Base-by-base conservation (phyloP, 306 rosid species). In the Quercus bicolor region DNA sequence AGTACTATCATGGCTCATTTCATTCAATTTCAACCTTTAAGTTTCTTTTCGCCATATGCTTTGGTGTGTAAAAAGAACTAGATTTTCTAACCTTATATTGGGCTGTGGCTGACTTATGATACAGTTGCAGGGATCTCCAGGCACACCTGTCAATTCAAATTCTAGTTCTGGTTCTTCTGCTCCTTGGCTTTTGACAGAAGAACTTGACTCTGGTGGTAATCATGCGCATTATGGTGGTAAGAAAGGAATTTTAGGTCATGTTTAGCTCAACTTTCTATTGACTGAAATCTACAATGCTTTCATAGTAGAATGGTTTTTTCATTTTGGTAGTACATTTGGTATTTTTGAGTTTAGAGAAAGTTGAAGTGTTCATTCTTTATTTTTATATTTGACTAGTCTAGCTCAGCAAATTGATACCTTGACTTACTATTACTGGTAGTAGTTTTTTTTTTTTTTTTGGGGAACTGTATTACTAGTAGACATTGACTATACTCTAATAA, bases 81-180 rank as follows among this genome's bases (percentile, higher is more conserved):
- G 74, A 40, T 69, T 40, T 77, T 72, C 26, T 81, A 59, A 79
- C 69, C 33, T 79, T 80, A n/a, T 62, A 29, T 68, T 68, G 74
- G 72, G 28, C 76, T 82, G 61, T 76, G 82, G 77, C 70, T 79
- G 60, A 15, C 78, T 59, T 76, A n/a, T 81, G 89, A 77, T 76
- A 72, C 90, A 86, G 92, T 23, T 62, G 81, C 97, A 90, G 84
- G 93, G 89, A 68, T 91, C 98, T 80, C 98, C 99, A 31, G 75
- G 77, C 80, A 86, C 89, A 33, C 89, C 96, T 53, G 84, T 84
- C 84, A 85, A 89, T 82, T 96, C 97, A 72, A 87, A 87, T 88
- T 90, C 92, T 72, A 87, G 94, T 84, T 83, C 92, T 77, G 83
- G 75, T 83, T 89, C 97, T 77, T 55, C 86, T 74, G 83, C 89